phyloP scores from a whole-genome alignment of 176 grass and related monocot genomes.

The Typha latifolia region DNA sequence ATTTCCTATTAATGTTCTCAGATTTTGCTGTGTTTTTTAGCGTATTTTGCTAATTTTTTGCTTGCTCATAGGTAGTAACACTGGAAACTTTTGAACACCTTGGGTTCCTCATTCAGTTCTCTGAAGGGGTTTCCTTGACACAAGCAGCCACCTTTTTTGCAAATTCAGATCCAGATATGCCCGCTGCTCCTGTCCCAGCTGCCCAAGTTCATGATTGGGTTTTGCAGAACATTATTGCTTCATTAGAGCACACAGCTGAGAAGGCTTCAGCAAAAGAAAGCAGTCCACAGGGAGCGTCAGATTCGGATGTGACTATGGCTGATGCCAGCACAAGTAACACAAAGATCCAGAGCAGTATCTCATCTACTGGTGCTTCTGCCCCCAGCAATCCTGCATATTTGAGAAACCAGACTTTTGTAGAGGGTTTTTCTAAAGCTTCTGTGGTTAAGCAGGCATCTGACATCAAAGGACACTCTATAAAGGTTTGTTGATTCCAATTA shows the following conservation, averaged over 20 bases:
- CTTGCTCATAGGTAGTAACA: constrained; percentile 61
- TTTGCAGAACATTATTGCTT: constrained; percentile 59
- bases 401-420: constrained; percentile 78
- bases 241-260: constrained; percentile 60
- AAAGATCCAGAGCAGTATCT: constrained; percentile 36
- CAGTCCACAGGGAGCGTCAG: constrained; percentile 34
- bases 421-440: constrained; percentile 96
- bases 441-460: constrained; percentile 73
- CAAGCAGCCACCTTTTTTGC: constrained; percentile 86
- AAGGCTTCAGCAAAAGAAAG: constrained; percentile 62
- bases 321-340: constrained; percentile 55
- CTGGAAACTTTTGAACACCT: constrained; percentile 89
- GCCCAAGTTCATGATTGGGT: constrained; percentile 86
- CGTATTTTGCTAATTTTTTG: constrained; percentile 3
- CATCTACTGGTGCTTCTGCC: constrained; percentile 2
- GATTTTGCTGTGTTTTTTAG: background rate
- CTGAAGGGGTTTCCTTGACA: constrained; percentile 67
- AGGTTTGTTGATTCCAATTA: constrained; percentile 28
- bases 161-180: constrained; percentile 98
- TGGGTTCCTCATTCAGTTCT: constrained; percentile 75
- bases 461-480: constrained; percentile 83
- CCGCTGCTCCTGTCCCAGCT: constrained; percentile 64
- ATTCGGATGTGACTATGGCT: constrained; percentile 84
- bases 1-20: too few relatives aligned
- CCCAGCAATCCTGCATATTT: constrained; percentile 51